Percentiles rank a stretch among this genome's conserved stretches.
Evolutionary conservation across 129 eudicot genomes (phyloP).

Genomic region (Tagetes patula): DNA sequence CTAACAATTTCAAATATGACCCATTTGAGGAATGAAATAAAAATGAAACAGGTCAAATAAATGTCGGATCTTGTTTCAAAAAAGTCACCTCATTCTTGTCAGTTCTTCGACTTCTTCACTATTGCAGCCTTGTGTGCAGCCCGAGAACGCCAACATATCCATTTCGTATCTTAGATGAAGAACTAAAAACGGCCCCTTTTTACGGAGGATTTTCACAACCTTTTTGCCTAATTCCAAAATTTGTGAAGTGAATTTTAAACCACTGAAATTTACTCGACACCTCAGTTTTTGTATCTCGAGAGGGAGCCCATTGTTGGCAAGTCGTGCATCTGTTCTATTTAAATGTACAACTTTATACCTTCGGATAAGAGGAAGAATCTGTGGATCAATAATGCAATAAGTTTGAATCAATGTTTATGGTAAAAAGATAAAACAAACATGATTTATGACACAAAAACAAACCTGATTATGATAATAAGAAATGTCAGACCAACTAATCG

Average conservation of each 20-base stretch:
- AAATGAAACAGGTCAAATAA: background rate
- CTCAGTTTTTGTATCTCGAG: background rate
- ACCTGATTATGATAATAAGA: conserved; percentile 58
- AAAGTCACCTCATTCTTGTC: conserved; percentile 45
- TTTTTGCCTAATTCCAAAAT: conserved; percentile 25
- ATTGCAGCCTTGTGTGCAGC: conserved; percentile 35
- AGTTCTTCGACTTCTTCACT: conserved; percentile 53
- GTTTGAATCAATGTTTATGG: background rate
- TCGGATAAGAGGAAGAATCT: background rate
- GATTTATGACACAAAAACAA: conserved; percentile 7
- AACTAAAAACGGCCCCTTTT: conserved; percentile 67
- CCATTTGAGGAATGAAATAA: background rate
- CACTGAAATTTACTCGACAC: background rate
- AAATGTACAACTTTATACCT: conserved; percentile 11
- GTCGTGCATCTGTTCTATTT: conserved; percentile 1
- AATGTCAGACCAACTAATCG: conserved; percentile 19
- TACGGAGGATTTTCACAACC: conserved; percentile 52
- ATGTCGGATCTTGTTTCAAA: background rate
- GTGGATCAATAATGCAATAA: background rate
- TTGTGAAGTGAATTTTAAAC: conserved; percentile 1
- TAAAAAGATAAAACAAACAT: background rate
- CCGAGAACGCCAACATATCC: conserved; percentile 62
- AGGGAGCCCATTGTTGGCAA: conserved; percentile 6
- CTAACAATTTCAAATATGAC: conserved; percentile 27
- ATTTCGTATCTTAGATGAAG: conserved; percentile 83